Conservation (phyloP, 2,329 filamentous ascomycete species). For the Ceratocystis cubensis region DNA sequence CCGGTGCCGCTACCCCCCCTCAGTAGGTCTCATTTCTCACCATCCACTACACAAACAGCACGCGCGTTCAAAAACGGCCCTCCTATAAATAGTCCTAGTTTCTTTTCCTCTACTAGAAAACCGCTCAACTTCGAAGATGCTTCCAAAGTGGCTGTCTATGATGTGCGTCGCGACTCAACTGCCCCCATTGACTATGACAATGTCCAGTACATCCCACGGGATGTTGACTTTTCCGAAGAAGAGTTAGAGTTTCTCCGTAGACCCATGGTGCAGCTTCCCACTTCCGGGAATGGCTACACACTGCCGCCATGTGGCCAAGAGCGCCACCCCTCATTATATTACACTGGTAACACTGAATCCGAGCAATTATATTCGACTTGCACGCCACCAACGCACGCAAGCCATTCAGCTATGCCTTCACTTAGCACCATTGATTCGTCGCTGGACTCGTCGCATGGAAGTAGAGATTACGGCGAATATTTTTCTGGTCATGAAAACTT, state of each 20-base stretch:
- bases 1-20: not conserved
- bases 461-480: not conserved
- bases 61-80: not conserved
- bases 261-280: not conserved
- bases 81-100: not conserved
- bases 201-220: not conserved
- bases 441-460: constrained; percentile 23
- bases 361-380: not conserved
- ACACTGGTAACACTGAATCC: not conserved
- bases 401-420: constrained; percentile 19
- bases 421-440: constrained; percentile 20
- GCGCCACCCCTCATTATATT: constrained; percentile 11
- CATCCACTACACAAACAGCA: not conserved
- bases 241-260: not conserved
- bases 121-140: not conserved
- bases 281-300: not conserved
- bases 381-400: not conserved
- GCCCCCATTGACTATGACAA: not conserved
- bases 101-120: not conserved
- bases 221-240: not conserved
- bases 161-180: constrained; percentile 2
- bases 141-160: constrained; percentile 4
- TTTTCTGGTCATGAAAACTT: not conserved
- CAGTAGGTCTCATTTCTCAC: not conserved
- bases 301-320: not conserved